phyloP scores from a whole-genome alignment of 225 moss, liverwort and hornwort species.

The Pleurozium schreberi region DNA sequence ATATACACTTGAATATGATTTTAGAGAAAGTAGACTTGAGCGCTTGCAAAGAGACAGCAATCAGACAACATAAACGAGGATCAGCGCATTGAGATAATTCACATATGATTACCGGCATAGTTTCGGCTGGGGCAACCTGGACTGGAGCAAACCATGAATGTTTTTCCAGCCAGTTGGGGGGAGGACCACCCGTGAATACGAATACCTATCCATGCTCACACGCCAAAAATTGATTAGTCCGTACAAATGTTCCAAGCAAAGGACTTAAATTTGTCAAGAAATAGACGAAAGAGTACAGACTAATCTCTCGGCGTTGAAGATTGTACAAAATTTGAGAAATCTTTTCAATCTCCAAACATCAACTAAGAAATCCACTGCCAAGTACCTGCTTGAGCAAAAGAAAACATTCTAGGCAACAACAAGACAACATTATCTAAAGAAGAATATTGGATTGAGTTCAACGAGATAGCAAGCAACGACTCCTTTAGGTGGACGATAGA shows the following conservation, averaged over 20 bases:
- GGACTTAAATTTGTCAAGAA: neutral
- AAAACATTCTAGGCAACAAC: neutral
- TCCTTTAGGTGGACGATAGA: neutral
- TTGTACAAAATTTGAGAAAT: neutral
- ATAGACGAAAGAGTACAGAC: neutral
- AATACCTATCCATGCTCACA: slow-evolving; percentile 12
- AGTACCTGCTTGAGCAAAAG: neutral
- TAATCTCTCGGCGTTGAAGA: neutral
- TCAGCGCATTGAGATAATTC: neutral
- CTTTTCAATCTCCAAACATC: neutral
- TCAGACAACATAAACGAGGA: neutral
- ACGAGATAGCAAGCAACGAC: neutral
- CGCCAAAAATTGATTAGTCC: neutral
- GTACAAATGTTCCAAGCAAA: neutral
- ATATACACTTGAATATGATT: neutral
- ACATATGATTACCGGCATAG: slow-evolving; percentile 26
- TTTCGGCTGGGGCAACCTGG: slow-evolving; percentile 25
- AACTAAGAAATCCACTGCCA: neutral
- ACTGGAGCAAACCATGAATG: slow-evolving; percentile 41
- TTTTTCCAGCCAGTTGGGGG: slow-evolving; percentile 34
- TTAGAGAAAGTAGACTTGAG: neutral
- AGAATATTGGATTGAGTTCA: neutral
- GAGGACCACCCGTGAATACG: slow-evolving; percentile 30
- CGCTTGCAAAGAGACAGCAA: neutral
- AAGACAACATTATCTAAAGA: neutral